A percentile compares a stretch with the other conserved stretches of the same genome.
phyloP scores from a whole-genome alignment of 345 rosid species.

The Euphorbia tirucalli region DNA sequence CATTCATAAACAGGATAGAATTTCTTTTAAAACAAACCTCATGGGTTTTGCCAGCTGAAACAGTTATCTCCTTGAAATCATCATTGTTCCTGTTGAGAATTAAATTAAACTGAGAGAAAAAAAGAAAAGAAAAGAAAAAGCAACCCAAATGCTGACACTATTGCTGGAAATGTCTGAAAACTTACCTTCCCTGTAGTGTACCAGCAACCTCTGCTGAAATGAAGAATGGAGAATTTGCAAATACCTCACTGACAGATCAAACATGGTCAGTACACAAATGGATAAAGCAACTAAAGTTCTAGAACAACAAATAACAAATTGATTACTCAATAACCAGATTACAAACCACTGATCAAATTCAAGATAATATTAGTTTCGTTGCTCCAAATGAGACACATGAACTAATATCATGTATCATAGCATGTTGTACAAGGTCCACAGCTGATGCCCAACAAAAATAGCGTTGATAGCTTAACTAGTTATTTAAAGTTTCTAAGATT shows the following conservation, averaged over 20 bases:
- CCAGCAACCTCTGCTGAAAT: conserved; percentile 87
- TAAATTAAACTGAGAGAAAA: neutral
- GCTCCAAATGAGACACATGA: neutral
- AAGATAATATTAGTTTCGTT: neutral
- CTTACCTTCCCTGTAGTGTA: conserved; percentile 56
- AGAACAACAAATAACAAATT: conserved; percentile 8
- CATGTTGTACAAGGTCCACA: neutral
- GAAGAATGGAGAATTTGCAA: conserved; percentile 90
- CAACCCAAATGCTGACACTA: conserved; percentile 8
- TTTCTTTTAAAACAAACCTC: conserved; percentile 50
- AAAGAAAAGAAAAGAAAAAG: conserved; percentile 22
- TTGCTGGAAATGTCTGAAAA: conserved; percentile 22
- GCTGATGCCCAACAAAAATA: neutral
- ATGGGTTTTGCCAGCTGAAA: conserved; percentile 73
- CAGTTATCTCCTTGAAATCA: conserved; percentile 76
- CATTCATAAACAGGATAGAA: neutral
- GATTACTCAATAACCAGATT: neutral
- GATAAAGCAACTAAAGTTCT: neutral
- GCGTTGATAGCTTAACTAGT: neutral
- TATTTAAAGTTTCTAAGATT: neutral
- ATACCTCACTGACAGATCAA: conserved; percentile 63
- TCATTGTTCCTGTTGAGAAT: conserved; percentile 59
- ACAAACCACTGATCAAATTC: neutral
- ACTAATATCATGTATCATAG: neutral
- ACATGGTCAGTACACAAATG: conserved; percentile 14